These are phyloP conservation scores for Botrytis pseudocinerea DNA, from an alignment of 2,329 filamentous ascomycete species.

Conservation along the genomic window DNA sequence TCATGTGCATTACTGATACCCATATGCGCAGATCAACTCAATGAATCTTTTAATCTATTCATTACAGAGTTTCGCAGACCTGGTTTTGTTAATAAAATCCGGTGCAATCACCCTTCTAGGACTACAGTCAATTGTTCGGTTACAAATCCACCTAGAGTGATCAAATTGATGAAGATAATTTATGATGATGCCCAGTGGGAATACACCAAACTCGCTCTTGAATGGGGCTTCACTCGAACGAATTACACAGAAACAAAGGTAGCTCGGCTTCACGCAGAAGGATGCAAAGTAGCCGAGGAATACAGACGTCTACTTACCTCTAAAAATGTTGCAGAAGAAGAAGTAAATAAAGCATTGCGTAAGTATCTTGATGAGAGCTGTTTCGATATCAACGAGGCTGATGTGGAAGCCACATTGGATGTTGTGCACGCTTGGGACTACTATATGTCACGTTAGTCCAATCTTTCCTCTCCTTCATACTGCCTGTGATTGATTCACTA, in stretches of 20 bases:
- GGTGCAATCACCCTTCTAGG: neutral
- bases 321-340: neutral
- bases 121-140: fast-evolving
- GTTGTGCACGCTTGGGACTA: neutral
- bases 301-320: neutral
- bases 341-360: neutral
- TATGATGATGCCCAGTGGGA: neutral
- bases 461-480: neutral
- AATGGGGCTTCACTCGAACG: neutral
- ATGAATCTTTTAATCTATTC: neutral
- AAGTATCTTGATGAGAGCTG: neutral
- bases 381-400: neutral
- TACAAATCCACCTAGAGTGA: neutral
- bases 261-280: neutral
- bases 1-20: neutral
- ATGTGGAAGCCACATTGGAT: neutral
- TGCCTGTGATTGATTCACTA: neutral
- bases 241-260: neutral
- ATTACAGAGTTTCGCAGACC: neutral
- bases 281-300: neutral
- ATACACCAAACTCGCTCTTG: neutral
- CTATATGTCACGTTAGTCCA: neutral
- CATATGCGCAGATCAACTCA: neutral
- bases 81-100: neutral
- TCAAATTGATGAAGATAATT: neutral